Evolutionary conservation across 2,329 filamentous ascomycete genomes (phyloP).

Genomic region (Clonostachys rosea): DNA sequence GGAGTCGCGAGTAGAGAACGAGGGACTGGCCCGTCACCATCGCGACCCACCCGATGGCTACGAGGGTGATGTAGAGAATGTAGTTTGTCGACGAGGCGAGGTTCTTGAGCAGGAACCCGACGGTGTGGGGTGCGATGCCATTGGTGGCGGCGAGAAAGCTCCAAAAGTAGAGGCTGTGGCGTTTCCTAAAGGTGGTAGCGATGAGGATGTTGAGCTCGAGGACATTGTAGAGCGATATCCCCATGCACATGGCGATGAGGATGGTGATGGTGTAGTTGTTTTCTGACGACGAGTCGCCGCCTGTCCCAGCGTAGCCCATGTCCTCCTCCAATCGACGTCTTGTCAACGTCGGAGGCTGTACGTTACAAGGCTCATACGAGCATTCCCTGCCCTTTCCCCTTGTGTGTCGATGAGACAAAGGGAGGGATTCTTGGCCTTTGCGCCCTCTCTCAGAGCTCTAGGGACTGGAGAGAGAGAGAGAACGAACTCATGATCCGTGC

Average conservation of each 20-base stretch:
- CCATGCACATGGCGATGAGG: conserved; percentile 11
- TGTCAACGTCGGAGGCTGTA: no score
- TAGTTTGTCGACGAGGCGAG: conserved; percentile 10
- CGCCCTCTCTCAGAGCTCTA: no score
- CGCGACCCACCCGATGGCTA: conserved; percentile 9
- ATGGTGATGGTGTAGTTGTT: no score
- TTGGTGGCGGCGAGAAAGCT: conserved; percentile 22
- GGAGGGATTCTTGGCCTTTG: no score
- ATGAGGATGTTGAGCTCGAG: conserved; percentile 24
- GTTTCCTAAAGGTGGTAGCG: conserved; percentile 20
- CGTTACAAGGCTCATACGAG: no score
- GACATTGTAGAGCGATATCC: conserved; percentile 23
- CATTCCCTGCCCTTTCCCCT: no score
- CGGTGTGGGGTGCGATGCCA: conserved; percentile 22
- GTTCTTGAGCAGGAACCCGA: conserved; percentile 36
- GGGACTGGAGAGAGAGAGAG: no score
- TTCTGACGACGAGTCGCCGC: no score
- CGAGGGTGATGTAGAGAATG: not conserved
- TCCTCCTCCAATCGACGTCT: no score
- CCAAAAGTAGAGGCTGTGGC: conserved; percentile 28
- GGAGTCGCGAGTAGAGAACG: conserved; percentile 55
- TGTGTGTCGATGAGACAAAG: no score
- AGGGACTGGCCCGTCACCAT: conserved; percentile 56
- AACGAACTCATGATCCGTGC: no score
- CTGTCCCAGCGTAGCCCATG: no score